These are phyloP conservation scores for Epichloe festucae DNA, from an alignment of 2,329 filamentous ascomycete genomes.

Conservation along the genomic window DNA sequence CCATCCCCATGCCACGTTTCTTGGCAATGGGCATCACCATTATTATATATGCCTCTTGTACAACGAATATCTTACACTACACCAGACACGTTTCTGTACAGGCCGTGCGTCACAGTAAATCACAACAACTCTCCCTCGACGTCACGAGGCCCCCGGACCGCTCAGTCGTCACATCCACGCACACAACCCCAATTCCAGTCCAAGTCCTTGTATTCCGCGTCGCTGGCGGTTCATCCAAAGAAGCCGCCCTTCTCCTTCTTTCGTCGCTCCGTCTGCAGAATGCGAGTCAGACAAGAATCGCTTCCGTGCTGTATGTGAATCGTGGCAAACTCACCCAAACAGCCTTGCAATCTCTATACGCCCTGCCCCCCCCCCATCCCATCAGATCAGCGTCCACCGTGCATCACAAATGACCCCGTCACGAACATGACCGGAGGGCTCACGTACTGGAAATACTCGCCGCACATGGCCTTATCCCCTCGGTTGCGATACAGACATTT, in stretches of 20 bases:
- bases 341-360: conserved; percentile 91
- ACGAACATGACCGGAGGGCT: no score
- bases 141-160: no score
- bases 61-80: neutral
- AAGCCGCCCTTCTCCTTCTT: conserved; percentile 11
- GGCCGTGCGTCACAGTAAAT: no score
- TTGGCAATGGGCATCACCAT: neutral
- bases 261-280: conserved; percentile 10
- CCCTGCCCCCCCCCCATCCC: conserved; percentile 37
- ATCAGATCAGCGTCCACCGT: conserved; percentile 10
- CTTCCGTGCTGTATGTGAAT: no score
- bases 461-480: conserved; percentile 79
- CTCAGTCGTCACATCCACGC: neutral
- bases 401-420: neutral
- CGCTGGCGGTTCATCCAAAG: neutral
- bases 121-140: neutral
- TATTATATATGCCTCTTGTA: neutral
- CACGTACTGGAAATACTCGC: conserved; percentile 86
- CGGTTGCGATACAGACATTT: conserved; percentile 80
- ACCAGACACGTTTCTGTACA: neutral
- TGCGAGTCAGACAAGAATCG: neutral
- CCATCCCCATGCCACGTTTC: neutral
- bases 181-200: neutral
- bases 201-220: neutral
- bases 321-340: conserved; percentile 54